Percentiles rank a stretch among this genome's conserved stretches.
These are phyloP conservation scores for Nissolia schottii DNA, from an alignment of 306 rosid species.

Conservation along the genomic window DNA sequence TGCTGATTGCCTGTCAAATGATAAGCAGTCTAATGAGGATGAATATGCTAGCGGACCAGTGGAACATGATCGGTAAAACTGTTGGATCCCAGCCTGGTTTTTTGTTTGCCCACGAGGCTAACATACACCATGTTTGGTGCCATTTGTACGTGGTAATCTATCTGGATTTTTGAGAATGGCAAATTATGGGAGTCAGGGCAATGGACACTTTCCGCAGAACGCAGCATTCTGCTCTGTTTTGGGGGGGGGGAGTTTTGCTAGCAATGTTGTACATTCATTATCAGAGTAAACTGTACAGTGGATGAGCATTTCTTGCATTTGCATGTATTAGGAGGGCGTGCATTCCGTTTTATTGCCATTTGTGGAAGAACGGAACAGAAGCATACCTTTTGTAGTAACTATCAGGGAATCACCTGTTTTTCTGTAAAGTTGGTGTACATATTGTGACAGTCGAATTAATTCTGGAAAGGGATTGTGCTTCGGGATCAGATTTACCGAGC, in stretches of 20 bases:
- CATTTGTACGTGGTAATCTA: constrained; percentile 16
- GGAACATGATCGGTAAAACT: constrained; percentile 52
- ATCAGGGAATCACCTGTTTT: constrained; percentile 40
- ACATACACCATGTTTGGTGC: constrained; percentile 20
- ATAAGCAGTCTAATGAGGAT: constrained; percentile 69
- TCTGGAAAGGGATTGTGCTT: constrained; percentile 23
- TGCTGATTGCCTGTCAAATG: constrained; percentile 80
- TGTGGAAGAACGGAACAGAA: constrained; percentile 19
- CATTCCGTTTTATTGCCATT: constrained; percentile 20
- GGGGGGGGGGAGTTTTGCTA: constrained; percentile 44
- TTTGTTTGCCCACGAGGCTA: constrained; percentile 32
- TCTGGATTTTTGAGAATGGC: constrained; percentile 14
- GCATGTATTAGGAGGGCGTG: constrained; percentile 44
- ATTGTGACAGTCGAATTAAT: constrained; percentile 27
- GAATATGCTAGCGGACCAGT: constrained; percentile 43
- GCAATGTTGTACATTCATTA: constrained; percentile 61
- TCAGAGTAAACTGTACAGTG: constrained; percentile 73
- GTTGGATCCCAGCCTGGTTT: constrained; percentile 14
- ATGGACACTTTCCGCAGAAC: constrained; percentile 28
- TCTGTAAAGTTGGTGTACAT: constrained; percentile 59
- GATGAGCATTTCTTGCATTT: constrained; percentile 52
- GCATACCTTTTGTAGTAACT: constrained; percentile 50
- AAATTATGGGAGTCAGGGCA: constrained; percentile 27
- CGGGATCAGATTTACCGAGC: constrained; percentile 24
- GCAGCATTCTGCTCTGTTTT: constrained; percentile 30